These are phyloP conservation scores for Naganishia albida DNA, from an alignment of 1,284 basidiomycete genomes.

Conservation along the genomic window DNA sequence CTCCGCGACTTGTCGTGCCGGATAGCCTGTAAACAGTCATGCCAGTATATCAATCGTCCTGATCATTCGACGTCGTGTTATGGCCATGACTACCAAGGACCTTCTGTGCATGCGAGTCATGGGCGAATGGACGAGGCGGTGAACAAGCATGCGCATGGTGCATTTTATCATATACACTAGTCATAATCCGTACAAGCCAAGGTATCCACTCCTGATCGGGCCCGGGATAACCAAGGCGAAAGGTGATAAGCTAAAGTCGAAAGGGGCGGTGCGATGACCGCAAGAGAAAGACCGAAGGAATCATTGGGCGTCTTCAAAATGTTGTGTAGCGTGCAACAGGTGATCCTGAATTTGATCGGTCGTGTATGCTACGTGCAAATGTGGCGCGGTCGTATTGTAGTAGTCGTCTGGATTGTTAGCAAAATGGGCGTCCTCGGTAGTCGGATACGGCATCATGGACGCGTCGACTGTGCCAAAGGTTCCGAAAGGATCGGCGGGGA, in stretches of 20 bases:
- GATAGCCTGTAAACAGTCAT: not conserved
- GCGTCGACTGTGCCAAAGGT: constrained; percentile 13
- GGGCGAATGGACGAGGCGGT: no score
- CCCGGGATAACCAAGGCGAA: not conserved
- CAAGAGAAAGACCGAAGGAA: not conserved
- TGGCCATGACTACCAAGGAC: no score
- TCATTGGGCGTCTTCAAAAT: constrained; percentile 20
- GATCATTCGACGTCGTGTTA: no score
- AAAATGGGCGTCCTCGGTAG: constrained; percentile 16
- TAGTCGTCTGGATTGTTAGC: constrained; percentile 18
- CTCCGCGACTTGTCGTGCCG: constrained; percentile 15
- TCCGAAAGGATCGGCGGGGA: constrained; percentile 14
- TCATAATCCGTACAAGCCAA: not conserved
- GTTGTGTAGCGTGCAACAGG: constrained; percentile 19
- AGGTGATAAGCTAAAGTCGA: constrained; percentile 23
- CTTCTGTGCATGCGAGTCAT: no score
- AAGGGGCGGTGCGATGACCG: not conserved
- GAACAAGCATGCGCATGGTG: no score
- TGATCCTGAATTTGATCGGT: constrained; percentile 23
- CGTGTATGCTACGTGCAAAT: constrained; percentile 9
- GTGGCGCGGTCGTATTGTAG: constrained; percentile 13
- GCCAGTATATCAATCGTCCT: not conserved
- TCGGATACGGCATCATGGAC: constrained; percentile 20
- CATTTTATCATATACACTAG: no score
- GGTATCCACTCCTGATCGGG: not conserved